Percentiles rank a stretch among this genome's conserved stretches.
These are phyloP conservation scores for Mitosporidium daphniae DNA, from an alignment of 371 early-diverging fungal species.

Conservation along the genomic window DNA sequence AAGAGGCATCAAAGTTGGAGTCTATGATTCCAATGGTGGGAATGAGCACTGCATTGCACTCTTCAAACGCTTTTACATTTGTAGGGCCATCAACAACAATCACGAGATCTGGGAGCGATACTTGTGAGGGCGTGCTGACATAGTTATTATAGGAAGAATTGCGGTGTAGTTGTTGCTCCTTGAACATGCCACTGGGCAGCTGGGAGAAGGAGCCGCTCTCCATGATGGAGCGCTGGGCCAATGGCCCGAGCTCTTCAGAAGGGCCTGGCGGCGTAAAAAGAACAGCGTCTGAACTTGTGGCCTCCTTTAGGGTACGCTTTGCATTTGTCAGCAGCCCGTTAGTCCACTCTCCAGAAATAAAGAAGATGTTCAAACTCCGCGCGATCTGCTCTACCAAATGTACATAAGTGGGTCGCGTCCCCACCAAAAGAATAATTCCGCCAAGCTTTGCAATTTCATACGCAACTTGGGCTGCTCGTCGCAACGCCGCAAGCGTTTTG, in stretches of 20 bases:
- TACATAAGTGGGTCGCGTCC: conserved; percentile 24
- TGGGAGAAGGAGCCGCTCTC: no score
- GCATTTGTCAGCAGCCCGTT: conserved; percentile 59
- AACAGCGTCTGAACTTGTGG: no score
- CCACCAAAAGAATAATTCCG: conserved; percentile 55
- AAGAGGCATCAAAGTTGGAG: conserved; percentile 50
- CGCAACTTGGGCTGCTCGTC: conserved; percentile 34
- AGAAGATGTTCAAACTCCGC: conserved; percentile 25
- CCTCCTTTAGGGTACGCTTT: conserved; percentile 17
- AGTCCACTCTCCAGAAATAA: conserved; percentile 36
- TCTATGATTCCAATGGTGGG: conserved; percentile 66
- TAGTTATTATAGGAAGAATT: no score
- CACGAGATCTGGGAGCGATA: conserved; percentile 55
- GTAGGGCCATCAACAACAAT: conserved; percentile 42
- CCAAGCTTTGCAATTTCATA: conserved; percentile 28
- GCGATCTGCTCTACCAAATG: conserved; percentile 38
- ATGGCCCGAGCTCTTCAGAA: no score
- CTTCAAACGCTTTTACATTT: conserved; percentile 31
- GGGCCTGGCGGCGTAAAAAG: no score
- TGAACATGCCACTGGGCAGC: no score
- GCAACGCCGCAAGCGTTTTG: conserved; percentile 41
- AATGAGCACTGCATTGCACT: conserved; percentile 31
- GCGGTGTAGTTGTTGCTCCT: no score
- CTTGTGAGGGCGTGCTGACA: no score
- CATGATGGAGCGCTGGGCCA: no score